Base-by-base conservation (phyloP, 306 rosid genomes). In the Delonix regia region DNA sequence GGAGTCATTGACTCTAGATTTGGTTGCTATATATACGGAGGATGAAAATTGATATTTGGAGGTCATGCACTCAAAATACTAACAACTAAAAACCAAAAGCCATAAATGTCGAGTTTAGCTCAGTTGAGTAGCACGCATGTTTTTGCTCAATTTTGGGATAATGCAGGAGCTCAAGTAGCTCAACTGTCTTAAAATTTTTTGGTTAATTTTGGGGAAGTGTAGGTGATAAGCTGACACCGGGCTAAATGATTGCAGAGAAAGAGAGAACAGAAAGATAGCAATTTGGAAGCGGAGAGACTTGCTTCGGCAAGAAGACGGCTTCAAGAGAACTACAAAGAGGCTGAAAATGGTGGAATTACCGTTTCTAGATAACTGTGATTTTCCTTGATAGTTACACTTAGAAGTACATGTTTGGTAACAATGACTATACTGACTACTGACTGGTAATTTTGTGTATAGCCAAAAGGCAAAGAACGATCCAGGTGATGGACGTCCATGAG, bases 401-500 rank as follows among this genome's bases (percentile, higher is more conserved):
- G 34, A 7, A 24, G 0, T 22, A 18, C 34, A 27, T 22, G 73
- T 24, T 67, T 42, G 73, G 39, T 48, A 7, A n/a, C n/a, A n/a
- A 38, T 38, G 33, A 7, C 52, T 67, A 41, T 13, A 13, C 24
- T 38, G 18, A 62, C 41, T 49, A 65, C 89, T 88, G 83, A 86
- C 71, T 36, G 10, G 62, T 69, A 44, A 42, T 70, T 82, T 64
- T 19, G 73, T 88, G 86, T 88, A 83, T 88, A 96, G 99, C 99
- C 30, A 96, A 96, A 87, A 93, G 51, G 94, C 98, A 96, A 86
- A 91, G 99, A 85, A 96, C 97, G 24, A 91, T 96, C 82, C 99
- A 96, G 82, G 99, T 96, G 87, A 96, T 96, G 99, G 99, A 89
- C 87, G 90, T 96, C 83, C 98, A 93, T 38, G 99, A 96, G 11